Evolutionary conservation across 805 yeast species (phyloP), one percentile per base, ranked within the genome.

Genomic region (Metschnikowia vanudenii): DNA sequence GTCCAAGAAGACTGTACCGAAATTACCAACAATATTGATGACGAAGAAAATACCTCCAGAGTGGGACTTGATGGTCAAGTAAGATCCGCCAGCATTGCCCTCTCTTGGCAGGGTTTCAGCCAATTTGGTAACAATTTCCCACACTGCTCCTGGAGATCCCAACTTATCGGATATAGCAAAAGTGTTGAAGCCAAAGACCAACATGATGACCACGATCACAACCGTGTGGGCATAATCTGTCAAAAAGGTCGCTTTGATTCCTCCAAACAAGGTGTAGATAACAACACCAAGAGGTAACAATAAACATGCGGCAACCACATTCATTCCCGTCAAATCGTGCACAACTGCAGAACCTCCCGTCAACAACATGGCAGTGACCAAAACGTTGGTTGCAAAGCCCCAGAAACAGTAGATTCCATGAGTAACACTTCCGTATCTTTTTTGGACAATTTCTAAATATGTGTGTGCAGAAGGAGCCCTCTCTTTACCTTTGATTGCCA

Each of bases 401-500:
- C 87, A 90, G 63, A 84, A 83, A 62, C 87, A 72, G 63, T 73
- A 86, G 6, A 83, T 80, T 20, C 67, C 66, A 62, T 91, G 97
- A 5, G 91, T 84, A 16, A 67, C 57, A n/a, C 75, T 69, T 16
- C 97, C 97, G 60, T 88, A 91, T 51, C 98, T 75, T 0, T 81
- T 84, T 56, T 78, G 81, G 54, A 91, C 79, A 45, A 90, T 85
- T 68, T 91, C 98, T 55, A 89, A 73, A 65, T 86, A 91, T 1
- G 97, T 89, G 68, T 91, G 97, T 2, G 95, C 95, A 40, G 82
- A 84, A 3, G 97, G 97, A 12, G 97, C 96, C 54, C 83, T 80
- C 61, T 84, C 85, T 65, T 91, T 91, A 30, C 90, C 87, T 63
- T 87, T 90, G 53, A 91, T 88, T 11, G 96, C 97, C 48, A 89